Evolutionary conservation across 2,329 filamentous ascomycete genomes (phyloP), one percentile per base, ranked within the genome.

Genomic region (Rutstroemia sydowiana): DNA sequence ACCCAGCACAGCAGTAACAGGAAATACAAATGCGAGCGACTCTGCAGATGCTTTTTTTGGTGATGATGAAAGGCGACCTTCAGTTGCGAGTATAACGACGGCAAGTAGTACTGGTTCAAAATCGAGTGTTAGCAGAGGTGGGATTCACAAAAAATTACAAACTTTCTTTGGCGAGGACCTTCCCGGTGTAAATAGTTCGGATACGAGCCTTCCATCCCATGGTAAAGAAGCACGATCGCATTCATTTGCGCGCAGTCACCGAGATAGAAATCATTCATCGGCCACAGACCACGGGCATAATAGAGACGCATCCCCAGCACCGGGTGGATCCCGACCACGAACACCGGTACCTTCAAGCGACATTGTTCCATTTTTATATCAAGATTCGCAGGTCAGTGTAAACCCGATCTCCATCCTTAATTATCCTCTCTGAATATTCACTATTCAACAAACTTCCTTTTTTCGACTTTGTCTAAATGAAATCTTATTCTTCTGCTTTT

Each of bases 301-400:
- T 58, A 75, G 84, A 55, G 85, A 91, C 57, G 77, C 76, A 42
- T 95, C 91, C 48, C 89, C 89, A 37, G 78, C 80, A 48, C 82
- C 81, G 20, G 49, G 43, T 52, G 51, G 51, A 30, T 90, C 87
- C 26, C 78, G 88, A 59, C 88, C 91, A 44, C 79, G 86, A 61
- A 95, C 88, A n/a, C 90, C 91, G 11, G 76, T 90, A 47, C 88
- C 88, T 39, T 88, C 88, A 11, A 93, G 88, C 64, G 92, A 97
- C 70, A 90, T 98, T 53, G 93, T 95, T 36, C 93, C 93, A n/a
- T 98, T 95, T 77, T 78, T 95, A 56, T 97, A 93, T 66, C 93
- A 97, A 70, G 88, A 93, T 66, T 79, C 79, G 59, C 81, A 88
- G 73, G 85, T 88, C 69, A 74, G 82, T 77, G 21, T 23, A 44